Conservation (phyloP, 306 rosid genomes). For the Cucurbita pepo region DNA sequence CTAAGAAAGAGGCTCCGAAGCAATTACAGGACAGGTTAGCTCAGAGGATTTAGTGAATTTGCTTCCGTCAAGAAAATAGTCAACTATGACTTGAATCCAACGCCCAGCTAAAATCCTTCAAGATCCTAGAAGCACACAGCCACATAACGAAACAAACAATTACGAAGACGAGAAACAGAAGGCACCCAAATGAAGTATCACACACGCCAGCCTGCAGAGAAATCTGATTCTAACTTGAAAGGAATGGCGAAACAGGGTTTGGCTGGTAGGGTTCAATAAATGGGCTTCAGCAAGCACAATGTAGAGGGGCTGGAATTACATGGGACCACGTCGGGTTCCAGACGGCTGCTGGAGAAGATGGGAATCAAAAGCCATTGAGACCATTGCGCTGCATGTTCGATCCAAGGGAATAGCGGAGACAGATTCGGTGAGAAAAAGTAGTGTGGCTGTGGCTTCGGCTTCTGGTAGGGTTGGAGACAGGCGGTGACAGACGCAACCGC, state of each 20-base stretch:
- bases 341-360: conserved; percentile 31
- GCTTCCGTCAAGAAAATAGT: background rate
- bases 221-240: conserved; percentile 1
- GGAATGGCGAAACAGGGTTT: conserved; percentile 46
- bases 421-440: background rate
- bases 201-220: background rate
- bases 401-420: conserved; percentile 16
- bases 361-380: conserved; percentile 52
- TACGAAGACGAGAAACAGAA: background rate
- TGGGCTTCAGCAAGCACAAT: conserved; percentile 63
- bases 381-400: conserved; percentile 44
- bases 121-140: background rate
- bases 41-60: background rate
- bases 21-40: background rate
- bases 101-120: background rate
- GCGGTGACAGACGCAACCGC: conserved; percentile 32
- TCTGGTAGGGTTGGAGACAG: conserved; percentile 28
- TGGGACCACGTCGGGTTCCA: conserved; percentile 48
- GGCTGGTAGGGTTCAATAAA: conserved; percentile 60
- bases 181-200: background rate
- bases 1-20: conserved; percentile 10
- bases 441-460: conserved; percentile 13
- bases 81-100: background rate
- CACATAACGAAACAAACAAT: background rate
- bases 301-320: conserved; percentile 48